Base-by-base conservation (phyloP, 2,329 filamentous ascomycete species). In the Celoporthe dispersa region DNA sequence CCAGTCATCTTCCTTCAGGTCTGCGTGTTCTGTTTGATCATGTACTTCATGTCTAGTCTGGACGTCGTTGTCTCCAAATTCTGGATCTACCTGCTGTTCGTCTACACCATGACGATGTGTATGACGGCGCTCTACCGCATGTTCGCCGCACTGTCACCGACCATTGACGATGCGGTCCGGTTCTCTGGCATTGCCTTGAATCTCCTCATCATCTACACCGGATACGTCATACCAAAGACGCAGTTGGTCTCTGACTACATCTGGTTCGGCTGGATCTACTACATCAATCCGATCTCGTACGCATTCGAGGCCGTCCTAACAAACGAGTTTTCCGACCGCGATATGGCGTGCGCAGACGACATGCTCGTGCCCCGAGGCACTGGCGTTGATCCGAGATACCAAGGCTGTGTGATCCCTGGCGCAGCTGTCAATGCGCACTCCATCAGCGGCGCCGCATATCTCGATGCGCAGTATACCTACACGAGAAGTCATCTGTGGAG, bases 11-110 rank as follows among this genome's bases (percentile, higher is more conserved):
- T 93, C 16, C 68, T 85, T 9, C 91, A 92, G 73, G 84, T 90
- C 0, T 80, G 91, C 67, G 80, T 88, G 28, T 94, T 94, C 81
- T 92, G 92, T 72, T 63, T 93, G 53, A 86, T 90, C 25, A 83
- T 94, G 51, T 95, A 94, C 81, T 94, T 94, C 79, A 90, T 95
- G 90, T 87, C 90, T 0, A 89, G 91, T 65, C 83, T 95, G 1
- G 85, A 90, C 67, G 82, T 90, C 37, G 87, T 88, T 37, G 85
- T 91, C 0, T 90, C 88, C 59, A 85, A 90, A 33, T 92, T 91
- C 77, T 92, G 91, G 76, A 89, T 90, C 67, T 87, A 88, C 74
- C 85, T 88, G 71, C 78, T 91, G 0, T 88, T 92, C 72, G 85
- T 88, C 0, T 90, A 88, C 78, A 79, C 85, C 0, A 84, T 85